A percentile compares a stretch with the other conserved stretches of the same genome.
Conservation (phyloP, 805 yeast genomes). For the Wickerhamiella bombiphila region DNA sequence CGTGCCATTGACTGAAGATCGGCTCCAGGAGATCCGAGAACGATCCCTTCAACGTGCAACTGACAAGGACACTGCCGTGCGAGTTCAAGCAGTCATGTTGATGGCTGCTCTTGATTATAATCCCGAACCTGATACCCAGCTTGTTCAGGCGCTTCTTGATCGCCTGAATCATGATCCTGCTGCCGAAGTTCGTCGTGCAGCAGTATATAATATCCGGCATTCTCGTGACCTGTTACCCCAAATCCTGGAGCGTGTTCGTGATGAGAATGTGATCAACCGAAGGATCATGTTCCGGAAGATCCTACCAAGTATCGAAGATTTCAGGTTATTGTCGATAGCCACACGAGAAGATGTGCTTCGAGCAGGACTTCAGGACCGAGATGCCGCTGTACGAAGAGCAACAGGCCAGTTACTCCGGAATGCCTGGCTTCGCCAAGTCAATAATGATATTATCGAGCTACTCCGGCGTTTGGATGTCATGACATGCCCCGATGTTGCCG, state of each 20-base stretch:
- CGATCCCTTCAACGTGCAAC: slow-evolving; percentile 47
- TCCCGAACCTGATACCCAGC: slow-evolving; percentile 22
- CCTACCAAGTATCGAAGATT: slow-evolving; percentile 51
- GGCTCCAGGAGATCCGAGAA: slow-evolving; percentile 48
- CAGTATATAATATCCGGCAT: slow-evolving; percentile 53
- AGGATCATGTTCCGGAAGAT: slow-evolving; percentile 55
- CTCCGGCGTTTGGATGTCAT: slow-evolving; percentile 57
- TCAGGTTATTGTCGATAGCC: slow-evolving; percentile 37
- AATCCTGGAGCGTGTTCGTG: slow-evolving; percentile 71
- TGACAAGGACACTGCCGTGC: slow-evolving; percentile 54
- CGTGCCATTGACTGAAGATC: slow-evolving; percentile 59
- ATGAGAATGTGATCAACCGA: slow-evolving; percentile 56
- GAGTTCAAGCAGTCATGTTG: slow-evolving; percentile 75
- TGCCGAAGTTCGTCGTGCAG: slow-evolving; percentile 82
- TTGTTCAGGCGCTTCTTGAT: slow-evolving; percentile 28
- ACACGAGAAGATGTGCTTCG: slow-evolving; percentile 52
- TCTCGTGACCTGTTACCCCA: slow-evolving; percentile 37
- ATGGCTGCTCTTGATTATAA: slow-evolving; percentile 53
- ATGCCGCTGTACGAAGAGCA: slow-evolving; percentile 53
- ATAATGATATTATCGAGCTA: slow-evolving; percentile 57
- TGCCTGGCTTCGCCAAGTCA: slow-evolving; percentile 55
- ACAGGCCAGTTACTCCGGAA: slow-evolving; percentile 54
- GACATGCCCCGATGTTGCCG: slow-evolving; percentile 48
- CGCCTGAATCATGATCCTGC: slow-evolving; percentile 63
- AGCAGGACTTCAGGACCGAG: slow-evolving; percentile 86